Base-by-base conservation (phyloP, 345 rosid genomes). In the Eutrema heterophyllum region DNA sequence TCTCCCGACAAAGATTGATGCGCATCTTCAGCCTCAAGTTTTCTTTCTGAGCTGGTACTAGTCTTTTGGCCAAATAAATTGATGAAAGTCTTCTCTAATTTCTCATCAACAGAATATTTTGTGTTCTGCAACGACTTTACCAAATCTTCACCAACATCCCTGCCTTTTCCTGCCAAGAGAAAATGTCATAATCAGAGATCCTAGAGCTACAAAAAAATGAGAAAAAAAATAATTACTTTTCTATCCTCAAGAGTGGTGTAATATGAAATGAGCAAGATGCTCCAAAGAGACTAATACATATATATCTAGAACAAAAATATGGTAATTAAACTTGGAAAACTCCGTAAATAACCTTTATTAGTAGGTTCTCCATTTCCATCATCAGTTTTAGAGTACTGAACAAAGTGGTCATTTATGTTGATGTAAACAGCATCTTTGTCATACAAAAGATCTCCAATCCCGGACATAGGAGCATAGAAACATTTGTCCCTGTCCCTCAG, bases 381-480 rank as follows among this genome's bases (percentile, higher is more conserved):
- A 48, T 91, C 93, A 67, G 75, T 79, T 72, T 90, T 86, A 70
- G 99, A 92, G 62, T 74, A 95, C 79, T 95, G 97, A 73, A 95
- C 96, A 71, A 89, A 79, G 71, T 90, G 97, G 50, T 92, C 97
- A 71, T 92, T 91, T 72, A 92, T 86, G 82, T 89, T 85, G 80
- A 92, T 92, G 84, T 92, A 95, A 79, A 95, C 96, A 18, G 99
- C 99, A 85, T 95, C 99, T 75, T 92, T 92, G 78, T 95, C 97
- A 80, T 92, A 95, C 50, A 92, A 68, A 64, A 95, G 89, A 73
- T 95, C 99, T 57, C 99, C 99, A 73, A 92, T 83, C 55, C 99
- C 97, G 36, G 97, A 89, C 99, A 95, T 92, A 30, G 99, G 99
- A 55, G 96, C 99, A 87, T 95, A 87, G 81, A 90, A 88, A 54